Conservation (phyloP, 2,329 filamentous ascomycete genomes). For the Alternaria angustiovoidea region DNA sequence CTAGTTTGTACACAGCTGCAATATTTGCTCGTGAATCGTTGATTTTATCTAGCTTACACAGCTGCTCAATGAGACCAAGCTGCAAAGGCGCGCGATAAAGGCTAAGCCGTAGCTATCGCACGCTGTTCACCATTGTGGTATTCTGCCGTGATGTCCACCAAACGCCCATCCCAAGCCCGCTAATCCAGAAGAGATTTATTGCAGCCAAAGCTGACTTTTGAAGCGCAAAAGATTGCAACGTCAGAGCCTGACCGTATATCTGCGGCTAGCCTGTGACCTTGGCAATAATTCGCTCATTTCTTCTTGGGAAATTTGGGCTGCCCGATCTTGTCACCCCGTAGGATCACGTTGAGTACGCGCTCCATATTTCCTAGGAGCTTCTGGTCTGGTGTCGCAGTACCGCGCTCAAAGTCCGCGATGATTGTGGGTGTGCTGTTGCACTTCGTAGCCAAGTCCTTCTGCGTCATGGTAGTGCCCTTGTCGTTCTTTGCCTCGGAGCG, state of each 20-base stretch:
- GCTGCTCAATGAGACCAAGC: conserved; percentile 7
- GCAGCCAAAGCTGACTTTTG: conserved; percentile 4
- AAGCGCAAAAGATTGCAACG: not conserved
- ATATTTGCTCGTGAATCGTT: conserved; percentile 12
- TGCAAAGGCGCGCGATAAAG: conserved; percentile 6
- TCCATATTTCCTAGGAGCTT: conserved; percentile 82
- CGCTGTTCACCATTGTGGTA: conserved; percentile 9
- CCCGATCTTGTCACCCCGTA: conserved; percentile 86
- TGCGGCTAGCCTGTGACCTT: not conserved
- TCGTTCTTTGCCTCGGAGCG: conserved; percentile 86
- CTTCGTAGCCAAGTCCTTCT: conserved; percentile 85
- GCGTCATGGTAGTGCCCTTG: conserved; percentile 75
- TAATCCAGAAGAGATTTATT: conserved; percentile 31
- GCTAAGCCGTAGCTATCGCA: conserved; percentile 5
- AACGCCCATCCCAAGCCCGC: conserved; percentile 35
- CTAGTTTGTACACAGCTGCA: not conserved
- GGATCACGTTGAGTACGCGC: conserved; percentile 84
- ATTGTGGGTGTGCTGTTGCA: conserved; percentile 85
- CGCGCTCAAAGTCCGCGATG: conserved; percentile 86
- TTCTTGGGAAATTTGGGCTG: conserved; percentile 78
- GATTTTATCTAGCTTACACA: conserved; percentile 15
- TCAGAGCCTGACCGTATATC: conserved; percentile 1
- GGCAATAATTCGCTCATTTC: conserved; percentile 52
- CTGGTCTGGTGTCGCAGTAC: conserved; percentile 80
- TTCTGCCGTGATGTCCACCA: conserved; percentile 33